Percentiles rank a stretch among this genome's conserved stretches.
Conservation (phyloP, 306 rosid genomes). For the Cucurbita moschata region DNA sequence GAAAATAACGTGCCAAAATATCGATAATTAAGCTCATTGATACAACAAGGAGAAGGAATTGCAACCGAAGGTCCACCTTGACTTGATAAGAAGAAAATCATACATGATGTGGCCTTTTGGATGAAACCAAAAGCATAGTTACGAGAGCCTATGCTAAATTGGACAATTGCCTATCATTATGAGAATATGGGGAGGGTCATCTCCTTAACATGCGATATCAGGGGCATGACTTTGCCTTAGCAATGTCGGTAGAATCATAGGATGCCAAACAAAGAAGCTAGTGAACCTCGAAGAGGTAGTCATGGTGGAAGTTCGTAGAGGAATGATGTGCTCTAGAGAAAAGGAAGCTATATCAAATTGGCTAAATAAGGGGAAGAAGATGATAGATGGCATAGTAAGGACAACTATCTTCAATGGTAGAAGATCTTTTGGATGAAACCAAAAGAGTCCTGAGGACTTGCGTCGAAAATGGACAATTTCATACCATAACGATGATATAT, state of each 20-base stretch:
- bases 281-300: neutral
- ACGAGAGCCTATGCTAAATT: too few species aligned
- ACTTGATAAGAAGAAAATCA: too few species aligned
- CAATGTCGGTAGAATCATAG: neutral
- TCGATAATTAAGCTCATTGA: neutral
- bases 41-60: neutral
- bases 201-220: neutral
- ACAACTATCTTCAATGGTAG: neutral
- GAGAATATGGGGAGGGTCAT: neutral
- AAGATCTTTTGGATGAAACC: neutral
- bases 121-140: neutral
- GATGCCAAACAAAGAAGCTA: neutral
- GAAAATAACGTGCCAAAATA: slow-evolving; percentile 5
- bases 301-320: neutral
- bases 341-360: too few species aligned
- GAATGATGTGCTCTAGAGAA: neutral
- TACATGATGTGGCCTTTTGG: neutral
- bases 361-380: neutral
- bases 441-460: neutral
- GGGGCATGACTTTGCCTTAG: neutral
- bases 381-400: too few species aligned
- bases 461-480: neutral
- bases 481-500: neutral
- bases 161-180: neutral
- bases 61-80: neutral